These are phyloP conservation scores for Aspergillus ochraceoroseus DNA, from an alignment of 2,329 filamentous ascomycete genomes.

Conservation along the genomic window DNA sequence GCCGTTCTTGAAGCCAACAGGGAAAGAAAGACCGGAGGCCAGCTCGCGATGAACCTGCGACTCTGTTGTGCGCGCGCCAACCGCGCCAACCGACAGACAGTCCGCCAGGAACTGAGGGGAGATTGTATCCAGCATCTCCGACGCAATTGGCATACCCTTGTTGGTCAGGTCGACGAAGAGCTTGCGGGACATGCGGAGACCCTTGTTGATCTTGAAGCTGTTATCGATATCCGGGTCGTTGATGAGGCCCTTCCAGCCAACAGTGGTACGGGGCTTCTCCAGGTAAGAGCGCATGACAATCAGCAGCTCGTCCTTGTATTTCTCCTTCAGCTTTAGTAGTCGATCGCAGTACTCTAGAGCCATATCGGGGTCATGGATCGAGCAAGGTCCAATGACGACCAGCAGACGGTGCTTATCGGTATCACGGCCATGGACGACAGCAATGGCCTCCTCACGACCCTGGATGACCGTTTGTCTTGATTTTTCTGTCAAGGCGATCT, in stretches of 20 bases:
- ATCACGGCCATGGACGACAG: constrained; percentile 58
- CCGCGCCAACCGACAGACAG: constrained; percentile 81
- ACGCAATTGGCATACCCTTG: constrained; percentile 92
- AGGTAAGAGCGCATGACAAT: constrained; percentile 98
- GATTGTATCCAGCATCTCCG: constrained; percentile 97
- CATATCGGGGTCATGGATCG: constrained; percentile 88
- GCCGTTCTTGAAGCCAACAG: constrained; percentile 98
- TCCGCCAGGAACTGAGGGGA: constrained; percentile 96
- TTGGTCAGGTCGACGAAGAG: constrained; percentile 88
- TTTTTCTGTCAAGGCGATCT: constrained; percentile 58
- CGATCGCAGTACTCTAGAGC: constrained; percentile 90
- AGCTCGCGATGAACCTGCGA: constrained; percentile 92
- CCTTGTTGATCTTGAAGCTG: constrained; percentile 99
- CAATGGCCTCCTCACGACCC: constrained; percentile 57
- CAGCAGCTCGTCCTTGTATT: constrained; percentile 81
- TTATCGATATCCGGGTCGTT: constrained; percentile 98
- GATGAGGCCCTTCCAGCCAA: constrained; percentile 98
- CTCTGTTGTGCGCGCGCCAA: constrained; percentile 95
- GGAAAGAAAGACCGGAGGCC: constrained; percentile 90
- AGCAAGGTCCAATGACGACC: constrained; percentile 90
- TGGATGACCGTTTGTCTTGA: constrained; percentile 53
- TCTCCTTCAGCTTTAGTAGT: constrained; percentile 74
- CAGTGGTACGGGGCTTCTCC: constrained; percentile 95
- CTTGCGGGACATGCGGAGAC: constrained; percentile 76
- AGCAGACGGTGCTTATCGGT: constrained; percentile 54